These are phyloP conservation scores for Hygrophorus russula DNA, from an alignment of 768 basidiomycete species.

Conservation along the genomic window DNA sequence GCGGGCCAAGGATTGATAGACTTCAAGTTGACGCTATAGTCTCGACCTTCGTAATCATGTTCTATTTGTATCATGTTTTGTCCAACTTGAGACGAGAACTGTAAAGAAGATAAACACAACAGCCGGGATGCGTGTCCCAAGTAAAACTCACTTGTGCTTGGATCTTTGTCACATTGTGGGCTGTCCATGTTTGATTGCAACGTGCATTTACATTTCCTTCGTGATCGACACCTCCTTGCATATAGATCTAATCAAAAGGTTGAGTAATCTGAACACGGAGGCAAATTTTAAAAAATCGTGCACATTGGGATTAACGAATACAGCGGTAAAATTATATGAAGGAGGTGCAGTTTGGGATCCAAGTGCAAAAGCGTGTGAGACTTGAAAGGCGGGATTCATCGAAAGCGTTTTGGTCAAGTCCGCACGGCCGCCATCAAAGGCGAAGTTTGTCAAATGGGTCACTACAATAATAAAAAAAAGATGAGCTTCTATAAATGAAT, in stretches of 20 bases:
- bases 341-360: constrained; percentile 79
- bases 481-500: constrained; percentile 3
- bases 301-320: constrained; percentile 81
- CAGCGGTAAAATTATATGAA: constrained; percentile 90
- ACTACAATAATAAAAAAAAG: constrained; percentile 30
- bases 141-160: constrained; percentile 65
- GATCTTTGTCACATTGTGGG: constrained; percentile 67
- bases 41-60: constrained; percentile 85
- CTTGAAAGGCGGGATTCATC: constrained; percentile 92
- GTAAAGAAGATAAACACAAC: constrained; percentile 7
- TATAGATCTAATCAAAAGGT: constrained; percentile 52
- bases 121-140: neutral
- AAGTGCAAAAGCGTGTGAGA: constrained; percentile 90
- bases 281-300: constrained; percentile 7
- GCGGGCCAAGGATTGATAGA: constrained; percentile 84
- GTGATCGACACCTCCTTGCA: constrained; percentile 92
- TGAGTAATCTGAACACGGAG: constrained; percentile 4
- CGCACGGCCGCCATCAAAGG: constrained; percentile 95
- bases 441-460: constrained; percentile 86
- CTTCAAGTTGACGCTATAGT: constrained; percentile 80
- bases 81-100: constrained; percentile 68
- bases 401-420: constrained; percentile 93
- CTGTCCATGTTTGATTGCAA: constrained; percentile 82
- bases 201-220: constrained; percentile 85
- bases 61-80: constrained; percentile 92